Base-by-base conservation (phyloP, 2,329 filamentous ascomycete species). In the Fusarium napiforme region DNA sequence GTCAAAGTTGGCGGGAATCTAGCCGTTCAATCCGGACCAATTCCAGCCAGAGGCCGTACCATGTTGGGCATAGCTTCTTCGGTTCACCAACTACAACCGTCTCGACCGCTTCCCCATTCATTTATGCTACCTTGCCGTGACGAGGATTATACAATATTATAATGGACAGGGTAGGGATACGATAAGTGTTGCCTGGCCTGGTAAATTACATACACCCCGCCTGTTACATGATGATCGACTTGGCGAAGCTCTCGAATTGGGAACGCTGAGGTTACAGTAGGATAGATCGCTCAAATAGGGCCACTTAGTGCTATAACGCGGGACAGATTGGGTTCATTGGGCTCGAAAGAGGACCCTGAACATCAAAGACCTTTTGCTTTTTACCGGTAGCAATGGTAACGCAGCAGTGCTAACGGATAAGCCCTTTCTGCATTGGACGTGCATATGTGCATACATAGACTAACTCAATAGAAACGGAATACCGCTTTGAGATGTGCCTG, bases 211-310 rank as follows among this genome's bases (percentile, higher is more conserved):
- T 26, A 19, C 47, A 36, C 57, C 72, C 34, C 59, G 61, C 55
- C 49, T 60, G 64, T 56, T 65, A 78, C 66, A 77, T 77, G 71
- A 75, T 55, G 76, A 78, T 78, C 76, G 71, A 30, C 73, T 55
- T 63, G 40, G 16, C 47, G 58, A 60, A 66, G 60, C 23, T 53
- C 73, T 78, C 63, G 43, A 77, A 75, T 61, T 60, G 71, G 72
- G 42, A 72, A 65, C 37, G 46, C 55, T 71, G 52, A 34, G 52
- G 57, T 57, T 64, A n/a, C 43, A 64, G 28, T 34, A 37, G 39
- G 59, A 61, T 52, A 71, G 63, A 66, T 69, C 63, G 52, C 60
- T 43, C 62, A 28, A 60, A 53, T n/a, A 49, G 45, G 34, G 45
- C 39, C 60, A 67, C 64, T 67, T 70, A 36, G 59, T 39, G 52